Evolutionary conservation across 208 protist genomes (phyloP), one percentile per base, ranked within the genome.

Genomic region (Crithidia bombi): DNA sequence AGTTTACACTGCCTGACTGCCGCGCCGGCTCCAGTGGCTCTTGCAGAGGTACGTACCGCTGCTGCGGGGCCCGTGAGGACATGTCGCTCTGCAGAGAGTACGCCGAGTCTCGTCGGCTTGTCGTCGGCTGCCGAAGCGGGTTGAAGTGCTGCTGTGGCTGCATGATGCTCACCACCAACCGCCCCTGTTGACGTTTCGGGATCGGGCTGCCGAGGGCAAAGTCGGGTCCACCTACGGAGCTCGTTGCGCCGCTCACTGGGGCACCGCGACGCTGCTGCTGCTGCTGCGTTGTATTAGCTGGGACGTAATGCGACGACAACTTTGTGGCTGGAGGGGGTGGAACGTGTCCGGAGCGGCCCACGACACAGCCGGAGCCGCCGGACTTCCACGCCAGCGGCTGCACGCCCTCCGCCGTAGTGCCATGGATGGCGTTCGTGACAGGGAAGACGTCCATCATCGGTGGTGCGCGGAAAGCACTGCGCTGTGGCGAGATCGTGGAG

Each of bases 311-410:
- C 3, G 75, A 71, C 5, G 75, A 80, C 1, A 69, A 35, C 57
- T 68, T 80, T 41, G 44, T 36, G 30, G 25, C 36, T 35, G 59
- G 76, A 2, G 57, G 44, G 10, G 54, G 35, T 12, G 82, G 73
- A 6, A 81, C 19, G 64, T 76, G 72, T 9, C 69, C 51, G 47
- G 38, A 73, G 38, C 76, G 72, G 49, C 78, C 51, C n/a, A 78
- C 66, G 26, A 94, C 81, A 47, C 38, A 65, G 26, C 75, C 85
- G 15, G 76, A 67, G 63, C 69, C 82, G 54, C 83, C 78, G 0
- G 85, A 91, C 65, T 81, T 82, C 86, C 89, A 94, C 62, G 87
- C 81, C 30, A 91, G 78, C 59, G 70, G 80, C 73, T 86, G 64
- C 50, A 78, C 77, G 3, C 68, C 71, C 14, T 57, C 30, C 58